Percentiles rank a stretch among this genome's conserved stretches.
phyloP scores from a whole-genome alignment of 768 basidiomycete genomes.

The Boletus insuetus region DNA sequence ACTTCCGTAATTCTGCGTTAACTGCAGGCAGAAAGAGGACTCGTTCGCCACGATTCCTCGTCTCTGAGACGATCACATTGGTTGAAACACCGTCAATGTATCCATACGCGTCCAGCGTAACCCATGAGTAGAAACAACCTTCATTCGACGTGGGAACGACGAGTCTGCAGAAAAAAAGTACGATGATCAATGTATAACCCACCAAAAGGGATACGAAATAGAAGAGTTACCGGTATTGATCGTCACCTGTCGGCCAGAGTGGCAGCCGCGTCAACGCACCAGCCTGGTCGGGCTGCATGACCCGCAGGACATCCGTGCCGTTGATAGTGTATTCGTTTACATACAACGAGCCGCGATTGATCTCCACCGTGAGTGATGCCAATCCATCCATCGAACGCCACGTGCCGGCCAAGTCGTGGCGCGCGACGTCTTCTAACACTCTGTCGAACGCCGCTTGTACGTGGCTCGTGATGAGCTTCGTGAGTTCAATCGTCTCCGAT shows the following conservation, averaged over 20 bases:
- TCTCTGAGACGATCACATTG: constrained; percentile 13
- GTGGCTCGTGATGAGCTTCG: constrained; percentile 31
- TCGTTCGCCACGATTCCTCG: neutral
- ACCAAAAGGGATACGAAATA: neutral
- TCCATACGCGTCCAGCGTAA: constrained; percentile 20
- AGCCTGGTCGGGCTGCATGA: constrained; percentile 25
- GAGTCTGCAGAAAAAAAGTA: constrained; percentile 6
- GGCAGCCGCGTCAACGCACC: constrained; percentile 6
- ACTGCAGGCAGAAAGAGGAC: constrained; percentile 16
- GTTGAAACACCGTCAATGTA: constrained; percentile 24
- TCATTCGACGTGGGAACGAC: constrained; percentile 11
- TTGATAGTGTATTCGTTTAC: constrained; percentile 34
- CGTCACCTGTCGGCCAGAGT: constrained; percentile 38
- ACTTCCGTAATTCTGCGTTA: constrained; percentile 6
- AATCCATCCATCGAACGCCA: constrained; percentile 33
- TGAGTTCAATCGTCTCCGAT: constrained; percentile 30
- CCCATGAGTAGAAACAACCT: constrained; percentile 24
- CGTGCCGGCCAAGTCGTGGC: constrained; percentile 30
- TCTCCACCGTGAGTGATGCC: constrained; percentile 29
- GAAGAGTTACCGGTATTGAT: constrained; percentile 36
- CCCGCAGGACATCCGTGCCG: constrained; percentile 34
- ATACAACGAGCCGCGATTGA: constrained; percentile 29
- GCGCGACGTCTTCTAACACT: constrained; percentile 28
- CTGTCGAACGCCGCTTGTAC: constrained; percentile 37
- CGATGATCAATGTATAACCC: neutral